phyloP scores from a whole-genome alignment of 2,329 filamentous ascomycete genomes.

The Hypoxylon sp. region DNA sequence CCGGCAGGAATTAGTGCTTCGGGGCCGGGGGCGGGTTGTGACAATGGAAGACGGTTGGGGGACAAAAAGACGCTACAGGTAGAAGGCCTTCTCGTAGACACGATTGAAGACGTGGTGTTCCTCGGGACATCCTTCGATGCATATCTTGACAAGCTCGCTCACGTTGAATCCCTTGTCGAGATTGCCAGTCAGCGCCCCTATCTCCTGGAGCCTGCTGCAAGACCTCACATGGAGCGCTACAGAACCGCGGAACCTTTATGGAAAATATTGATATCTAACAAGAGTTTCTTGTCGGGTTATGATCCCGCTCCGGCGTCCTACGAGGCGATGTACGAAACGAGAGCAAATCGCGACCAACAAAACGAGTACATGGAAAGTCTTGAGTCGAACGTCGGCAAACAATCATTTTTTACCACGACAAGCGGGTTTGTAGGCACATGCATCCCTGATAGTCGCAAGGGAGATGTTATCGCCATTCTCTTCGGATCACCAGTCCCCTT shows the following conservation, averaged over 20 bases:
- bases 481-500: conserved; percentile 28
- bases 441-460: conserved; percentile 21
- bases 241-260: conserved; percentile 18
- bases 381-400: not conserved
- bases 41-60: conserved; percentile 19
- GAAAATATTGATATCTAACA: conserved; percentile 16
- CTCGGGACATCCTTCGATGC: conserved; percentile 12
- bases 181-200: conserved; percentile 7
- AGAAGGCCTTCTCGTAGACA: conserved; percentile 32
- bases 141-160: conserved; percentile 6
- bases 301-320: conserved; percentile 23
- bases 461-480: conserved; percentile 26
- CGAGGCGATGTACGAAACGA: conserved; percentile 19
- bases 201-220: not conserved
- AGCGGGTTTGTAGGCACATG: conserved; percentile 29
- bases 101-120: conserved; percentile 23
- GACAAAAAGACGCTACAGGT: conserved; percentile 20
- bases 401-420: conserved; percentile 28
- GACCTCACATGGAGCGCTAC: conserved; percentile 10
- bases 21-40: conserved; percentile 6
- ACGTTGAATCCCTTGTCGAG: conserved; percentile 10
- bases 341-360: not conserved
- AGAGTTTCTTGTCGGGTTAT: conserved; percentile 14
- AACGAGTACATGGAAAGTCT: conserved; percentile 12
- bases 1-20: conserved; percentile 21